phyloP scores from a whole-genome alignment of 2,329 filamentous ascomycete genomes.

The Nemania bipapillata region DNA sequence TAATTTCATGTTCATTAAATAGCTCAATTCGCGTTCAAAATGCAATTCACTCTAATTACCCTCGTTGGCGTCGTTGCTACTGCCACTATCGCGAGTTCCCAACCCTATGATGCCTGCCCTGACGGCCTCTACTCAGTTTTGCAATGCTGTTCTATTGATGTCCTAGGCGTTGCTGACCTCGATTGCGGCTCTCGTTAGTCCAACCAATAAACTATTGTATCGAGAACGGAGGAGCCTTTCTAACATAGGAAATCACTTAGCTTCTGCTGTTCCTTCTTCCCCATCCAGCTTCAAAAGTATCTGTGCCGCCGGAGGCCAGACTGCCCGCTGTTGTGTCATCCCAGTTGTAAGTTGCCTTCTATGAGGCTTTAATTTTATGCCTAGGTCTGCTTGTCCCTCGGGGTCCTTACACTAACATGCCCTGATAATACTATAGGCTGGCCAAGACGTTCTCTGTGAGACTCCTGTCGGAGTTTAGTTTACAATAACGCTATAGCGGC shows the following conservation, averaged over 20 bases:
- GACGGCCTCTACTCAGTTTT: not conserved
- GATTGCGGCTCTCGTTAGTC: not conserved
- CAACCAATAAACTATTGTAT: not conserved
- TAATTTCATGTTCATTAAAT: too few species aligned
- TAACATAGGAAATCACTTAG: not conserved
- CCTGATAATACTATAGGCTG: not conserved
- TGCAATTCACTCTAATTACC: too few species aligned
- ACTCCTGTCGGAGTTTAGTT: too few species aligned
- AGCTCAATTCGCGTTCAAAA: too few species aligned
- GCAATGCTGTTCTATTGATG: not conserved
- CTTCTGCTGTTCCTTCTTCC: not conserved
- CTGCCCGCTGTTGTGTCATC: not conserved
- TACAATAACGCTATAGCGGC: too few species aligned
- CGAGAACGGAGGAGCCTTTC: not conserved
- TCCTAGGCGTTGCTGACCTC: slow-evolving; percentile 1
- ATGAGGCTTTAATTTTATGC: too few species aligned
- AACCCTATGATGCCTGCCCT: not conserved
- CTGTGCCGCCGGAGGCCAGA: not conserved
- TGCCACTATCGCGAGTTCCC: too few species aligned
- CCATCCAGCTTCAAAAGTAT: not conserved
- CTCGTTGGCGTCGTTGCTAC: too few species aligned
- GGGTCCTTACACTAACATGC: not conserved
- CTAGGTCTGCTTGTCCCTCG: not conserved
- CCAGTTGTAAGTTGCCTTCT: not conserved
- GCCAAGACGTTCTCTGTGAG: not conserved